phyloP scores from a whole-genome alignment of 805 yeast genomes.

The Lachancea mirantina region DNA sequence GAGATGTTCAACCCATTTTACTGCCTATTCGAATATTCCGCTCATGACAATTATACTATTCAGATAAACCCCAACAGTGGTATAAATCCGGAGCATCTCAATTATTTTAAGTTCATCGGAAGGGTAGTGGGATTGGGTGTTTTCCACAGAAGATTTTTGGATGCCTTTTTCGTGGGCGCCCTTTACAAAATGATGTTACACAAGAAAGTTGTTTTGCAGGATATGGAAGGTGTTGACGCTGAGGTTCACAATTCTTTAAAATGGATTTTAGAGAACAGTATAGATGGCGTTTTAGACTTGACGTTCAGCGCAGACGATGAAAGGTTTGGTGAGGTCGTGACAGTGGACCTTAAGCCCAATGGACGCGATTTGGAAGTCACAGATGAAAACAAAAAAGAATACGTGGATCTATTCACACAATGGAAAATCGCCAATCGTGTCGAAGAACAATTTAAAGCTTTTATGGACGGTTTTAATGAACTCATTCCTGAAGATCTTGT shows the following conservation, averaged over 20 bases:
- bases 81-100: constrained; percentile 95
- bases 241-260: constrained; percentile 90
- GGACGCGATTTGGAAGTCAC: constrained; percentile 89
- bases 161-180: constrained; percentile 97
- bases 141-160: constrained; percentile 95
- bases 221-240: constrained; percentile 98
- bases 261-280: constrained; percentile 94
- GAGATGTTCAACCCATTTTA: constrained; percentile 99
- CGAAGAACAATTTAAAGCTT: constrained; percentile 92
- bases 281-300: constrained; percentile 76
- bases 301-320: constrained; percentile 90
- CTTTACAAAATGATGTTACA: constrained; percentile 95
- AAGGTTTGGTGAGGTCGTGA: constrained; percentile 86
- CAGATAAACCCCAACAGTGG: constrained; percentile 97
- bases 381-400: constrained; percentile 90
- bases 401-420: constrained; percentile 88
- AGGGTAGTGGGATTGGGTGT: constrained; percentile 97
- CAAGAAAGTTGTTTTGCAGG: constrained; percentile 90
- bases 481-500: constrained; percentile 94
- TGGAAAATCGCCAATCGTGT: constrained; percentile 93
- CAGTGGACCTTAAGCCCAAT: constrained; percentile 81
- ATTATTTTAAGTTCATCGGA: constrained; percentile 96
- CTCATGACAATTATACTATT: constrained; percentile 94
- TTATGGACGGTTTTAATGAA: constrained; percentile 95
- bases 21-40: constrained; percentile 93